phyloP scores from a whole-genome alignment of 2,329 filamentous ascomycete species.

The Westerdykella sp. region DNA sequence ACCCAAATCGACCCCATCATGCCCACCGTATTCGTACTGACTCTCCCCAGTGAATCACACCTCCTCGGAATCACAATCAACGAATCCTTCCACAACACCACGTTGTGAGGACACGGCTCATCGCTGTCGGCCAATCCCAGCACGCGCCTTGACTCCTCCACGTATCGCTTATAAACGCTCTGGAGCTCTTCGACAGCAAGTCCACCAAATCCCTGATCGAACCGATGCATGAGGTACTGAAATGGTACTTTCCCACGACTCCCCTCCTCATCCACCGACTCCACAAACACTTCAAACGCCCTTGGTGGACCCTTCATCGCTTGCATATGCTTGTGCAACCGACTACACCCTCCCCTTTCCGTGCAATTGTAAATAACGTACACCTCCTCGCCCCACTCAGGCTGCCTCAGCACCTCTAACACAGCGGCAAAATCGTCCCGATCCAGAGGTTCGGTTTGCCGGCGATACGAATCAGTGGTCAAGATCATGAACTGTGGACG shows the following conservation, averaged over 20 bases:
- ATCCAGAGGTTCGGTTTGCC: conserved; percentile 43
- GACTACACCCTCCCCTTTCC: conserved; percentile 41
- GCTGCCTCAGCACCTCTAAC: conserved; percentile 26
- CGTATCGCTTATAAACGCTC: conserved; percentile 15
- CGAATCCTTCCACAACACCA: conserved; percentile 41
- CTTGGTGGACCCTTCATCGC: conserved; percentile 32
- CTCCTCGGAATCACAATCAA: conserved; percentile 46
- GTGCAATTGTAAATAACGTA: conserved; percentile 47
- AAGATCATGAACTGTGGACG: conserved; percentile 45
- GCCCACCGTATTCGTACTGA: conserved; percentile 42
- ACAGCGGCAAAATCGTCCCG: conserved; percentile 39
- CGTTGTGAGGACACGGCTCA: conserved; percentile 42
- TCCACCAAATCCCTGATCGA: conserved; percentile 14
- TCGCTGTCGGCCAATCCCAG: conserved; percentile 10
- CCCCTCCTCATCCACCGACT: conserved; percentile 16
- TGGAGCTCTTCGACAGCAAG: conserved; percentile 9
- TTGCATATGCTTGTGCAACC: conserved; percentile 49
- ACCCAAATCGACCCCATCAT: conserved; percentile 46
- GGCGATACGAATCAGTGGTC: conserved; percentile 42
- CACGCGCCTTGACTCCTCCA: conserved; percentile 8
- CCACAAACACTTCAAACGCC: conserved; percentile 20
- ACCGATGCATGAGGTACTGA: conserved; percentile 29
- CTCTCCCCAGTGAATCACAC: conserved; percentile 28
- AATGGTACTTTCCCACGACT: conserved; percentile 28
- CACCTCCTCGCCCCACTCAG: conserved; percentile 12